Percentiles rank a stretch among this genome's conserved stretches.
These are phyloP conservation scores for Coriolopsis trogii DNA, from an alignment of 1,284 basidiomycete species.

Conservation along the genomic window DNA sequence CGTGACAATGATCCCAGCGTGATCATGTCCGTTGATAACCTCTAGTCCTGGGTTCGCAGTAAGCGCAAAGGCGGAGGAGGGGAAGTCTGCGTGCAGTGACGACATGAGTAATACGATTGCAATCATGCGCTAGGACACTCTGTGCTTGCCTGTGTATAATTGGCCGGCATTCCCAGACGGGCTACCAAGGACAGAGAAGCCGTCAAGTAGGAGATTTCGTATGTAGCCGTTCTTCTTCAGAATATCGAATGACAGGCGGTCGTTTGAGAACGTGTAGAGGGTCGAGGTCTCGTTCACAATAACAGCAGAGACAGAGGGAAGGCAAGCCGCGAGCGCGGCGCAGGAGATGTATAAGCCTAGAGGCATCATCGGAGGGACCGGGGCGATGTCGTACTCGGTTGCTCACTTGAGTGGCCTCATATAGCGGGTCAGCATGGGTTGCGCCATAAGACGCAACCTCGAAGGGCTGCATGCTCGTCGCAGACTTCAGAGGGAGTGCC, in stretches of 20 bases:
- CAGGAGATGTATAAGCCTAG: too few relatives aligned
- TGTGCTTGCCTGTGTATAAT: conserved; percentile 17
- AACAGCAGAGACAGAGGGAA: conserved; percentile 1
- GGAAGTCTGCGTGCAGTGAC: conserved; percentile 14
- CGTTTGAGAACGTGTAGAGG: conserved; percentile 10
- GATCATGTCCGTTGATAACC: conserved; percentile 12
- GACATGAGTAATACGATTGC: too few relatives aligned
- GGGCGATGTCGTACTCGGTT: too few relatives aligned
- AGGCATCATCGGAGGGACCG: background rate
- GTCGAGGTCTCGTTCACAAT: conserved; percentile 14
- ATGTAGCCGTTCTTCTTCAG: conserved; percentile 23
- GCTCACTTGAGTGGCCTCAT: too few relatives aligned
- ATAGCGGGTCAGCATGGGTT: background rate
- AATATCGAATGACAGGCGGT: conserved; percentile 15
- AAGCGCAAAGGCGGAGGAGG: conserved; percentile 16
- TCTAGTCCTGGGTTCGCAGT: conserved; percentile 5
- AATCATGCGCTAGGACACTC: too few relatives aligned
- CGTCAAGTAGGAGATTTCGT: conserved; percentile 16
- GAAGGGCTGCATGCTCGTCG: background rate
- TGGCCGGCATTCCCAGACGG: conserved; percentile 19
- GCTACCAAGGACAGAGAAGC: conserved; percentile 17
- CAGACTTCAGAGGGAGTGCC: background rate
- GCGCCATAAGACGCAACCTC: conserved; percentile 12
- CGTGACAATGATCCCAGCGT: conserved; percentile 21
- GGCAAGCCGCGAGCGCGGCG: background rate